These are phyloP conservation scores for Talaromyces sp. DNA, from an alignment of 2,329 filamentous ascomycete genomes.

Conservation along the genomic window DNA sequence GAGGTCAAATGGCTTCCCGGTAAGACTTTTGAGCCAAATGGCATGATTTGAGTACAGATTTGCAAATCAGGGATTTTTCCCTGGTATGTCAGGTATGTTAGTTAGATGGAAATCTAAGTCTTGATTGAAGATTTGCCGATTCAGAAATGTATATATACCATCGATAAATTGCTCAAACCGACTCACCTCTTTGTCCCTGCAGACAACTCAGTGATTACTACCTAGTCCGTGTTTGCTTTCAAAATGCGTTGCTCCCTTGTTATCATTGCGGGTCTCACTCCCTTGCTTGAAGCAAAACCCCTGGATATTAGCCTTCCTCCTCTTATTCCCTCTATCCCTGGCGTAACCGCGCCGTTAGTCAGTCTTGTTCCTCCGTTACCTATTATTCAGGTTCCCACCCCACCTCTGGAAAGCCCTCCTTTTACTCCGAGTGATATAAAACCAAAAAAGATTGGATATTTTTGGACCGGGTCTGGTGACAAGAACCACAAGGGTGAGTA, in stretches of 20 bases:
- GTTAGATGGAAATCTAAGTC: no score
- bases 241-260: no score
- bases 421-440: constrained; percentile 51
- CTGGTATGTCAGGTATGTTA: no score
- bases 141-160: no score
- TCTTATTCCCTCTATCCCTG: constrained; percentile 54
- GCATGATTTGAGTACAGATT: background rate
- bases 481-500: constrained; percentile 31
- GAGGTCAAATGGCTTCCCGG: background rate
- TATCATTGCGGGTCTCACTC: no score
- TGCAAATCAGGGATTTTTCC: background rate
- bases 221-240: no score
- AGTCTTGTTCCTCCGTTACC: constrained; percentile 49
- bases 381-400: constrained; percentile 55
- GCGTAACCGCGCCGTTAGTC: constrained; percentile 53
- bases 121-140: no score
- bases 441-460: constrained; percentile 62
- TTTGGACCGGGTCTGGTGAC: constrained; percentile 57
- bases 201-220: no score
- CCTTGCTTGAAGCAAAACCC: no score
- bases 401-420: constrained; percentile 49
- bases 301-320: constrained; percentile 38
- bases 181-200: constrained; percentile 11
- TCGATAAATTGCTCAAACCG: no score
- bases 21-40: background rate